Percentiles rank a stretch among this genome's conserved stretches.
Evolutionary conservation across 305 asterid genomes (phyloP).

Genomic region (Lippia alba): DNA sequence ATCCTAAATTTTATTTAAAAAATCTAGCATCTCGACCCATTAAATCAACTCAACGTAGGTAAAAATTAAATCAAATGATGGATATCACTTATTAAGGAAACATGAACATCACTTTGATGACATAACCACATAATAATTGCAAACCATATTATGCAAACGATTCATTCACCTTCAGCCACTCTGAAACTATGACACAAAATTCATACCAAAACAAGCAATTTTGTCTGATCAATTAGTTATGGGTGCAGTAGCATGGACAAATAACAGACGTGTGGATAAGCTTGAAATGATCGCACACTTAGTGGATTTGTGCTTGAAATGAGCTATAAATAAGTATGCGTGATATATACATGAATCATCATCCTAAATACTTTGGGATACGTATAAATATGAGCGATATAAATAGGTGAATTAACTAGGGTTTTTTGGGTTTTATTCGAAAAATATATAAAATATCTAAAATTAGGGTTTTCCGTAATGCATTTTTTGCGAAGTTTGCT

Average conservation of each 20-base stretch:
- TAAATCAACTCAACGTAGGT: no score
- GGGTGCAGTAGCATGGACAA: conserved; percentile 41
- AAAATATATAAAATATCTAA: not conserved
- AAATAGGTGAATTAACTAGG: not conserved
- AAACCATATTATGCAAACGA: conserved; percentile 19
- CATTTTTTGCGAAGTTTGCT: conserved; percentile 44
- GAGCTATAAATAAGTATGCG: not conserved
- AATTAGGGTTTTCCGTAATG: conserved; percentile 11
- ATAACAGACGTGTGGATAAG: conserved; percentile 40
- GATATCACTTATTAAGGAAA: not conserved
- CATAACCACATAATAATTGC: not conserved
- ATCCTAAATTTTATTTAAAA: no score
- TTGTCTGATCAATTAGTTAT: conserved; percentile 32
- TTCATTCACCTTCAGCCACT: conserved; percentile 25
- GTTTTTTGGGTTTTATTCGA: no score
- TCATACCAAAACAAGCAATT: conserved; percentile 25
- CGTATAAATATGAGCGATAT: not conserved
- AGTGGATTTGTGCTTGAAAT: conserved; percentile 35
- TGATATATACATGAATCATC: not conserved
- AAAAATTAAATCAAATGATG: no score
- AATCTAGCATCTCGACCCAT: no score
- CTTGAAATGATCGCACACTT: conserved; percentile 46
- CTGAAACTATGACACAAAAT: conserved; percentile 11
- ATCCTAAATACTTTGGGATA: not conserved
- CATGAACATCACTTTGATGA: not conserved